Evolutionary conservation across 768 basidiomycete species (phyloP).

Genomic region (Rhizopogon sp.): DNA sequence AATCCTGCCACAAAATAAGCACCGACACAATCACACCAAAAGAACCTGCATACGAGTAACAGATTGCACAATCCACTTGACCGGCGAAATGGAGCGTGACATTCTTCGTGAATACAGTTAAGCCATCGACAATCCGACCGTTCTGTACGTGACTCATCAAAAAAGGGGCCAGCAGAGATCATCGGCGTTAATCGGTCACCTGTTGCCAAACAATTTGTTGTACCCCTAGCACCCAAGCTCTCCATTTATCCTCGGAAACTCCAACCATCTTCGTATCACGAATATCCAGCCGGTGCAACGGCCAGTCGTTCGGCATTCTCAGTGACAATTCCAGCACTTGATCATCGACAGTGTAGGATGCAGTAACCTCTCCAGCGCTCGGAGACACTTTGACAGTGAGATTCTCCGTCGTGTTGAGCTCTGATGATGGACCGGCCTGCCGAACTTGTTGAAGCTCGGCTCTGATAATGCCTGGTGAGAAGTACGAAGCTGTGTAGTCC

Average conservation of each 20-base stretch:
- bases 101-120: constrained; percentile 91
- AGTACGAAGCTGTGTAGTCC: constrained; percentile 74
- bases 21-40: neutral
- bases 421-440: constrained; percentile 45
- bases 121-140: constrained; percentile 82
- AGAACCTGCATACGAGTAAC: constrained; percentile 66
- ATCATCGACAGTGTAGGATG: constrained; percentile 86
- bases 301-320: constrained; percentile 87
- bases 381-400: constrained; percentile 73
- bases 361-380: constrained; percentile 76
- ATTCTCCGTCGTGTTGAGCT: constrained; percentile 63
- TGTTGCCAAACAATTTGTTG: constrained; percentile 88
- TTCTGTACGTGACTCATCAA: constrained; percentile 45
- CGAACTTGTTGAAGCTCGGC: constrained; percentile 77
- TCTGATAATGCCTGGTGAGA: constrained; percentile 85
- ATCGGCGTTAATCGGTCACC: constrained; percentile 38
- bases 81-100: constrained; percentile 92
- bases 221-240: constrained; percentile 89
- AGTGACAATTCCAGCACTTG: constrained; percentile 87
- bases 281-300: constrained; percentile 84
- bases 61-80: constrained; percentile 94
- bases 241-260: constrained; percentile 86
- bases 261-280: constrained; percentile 80
- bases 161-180: neutral
- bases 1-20: constrained; percentile 46